Evolutionary conservation across 169 alveolate genomes (phyloP), one percentile per base, ranked within the genome.

Genomic region (Cytauxzoon felis): DNA sequence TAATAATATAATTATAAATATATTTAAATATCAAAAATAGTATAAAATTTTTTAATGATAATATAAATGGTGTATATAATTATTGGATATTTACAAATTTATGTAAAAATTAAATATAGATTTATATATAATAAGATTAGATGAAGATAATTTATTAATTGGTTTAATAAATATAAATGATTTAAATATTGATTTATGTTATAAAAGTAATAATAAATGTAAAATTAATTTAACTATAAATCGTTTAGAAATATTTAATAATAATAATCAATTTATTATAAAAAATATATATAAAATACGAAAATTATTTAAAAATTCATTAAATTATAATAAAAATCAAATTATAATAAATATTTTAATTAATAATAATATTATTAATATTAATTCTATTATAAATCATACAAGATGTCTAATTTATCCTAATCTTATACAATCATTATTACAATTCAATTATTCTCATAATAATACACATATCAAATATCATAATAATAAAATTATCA

Each of bases 361-460:
- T n/a, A 27, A 23, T 1, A 43, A 48, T 9, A 63, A 24, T 2
- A 40, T 29, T n/a, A 0, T 21, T 13, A 13, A 45, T 9, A 27
- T 62, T 1, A 62, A 62, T n/a, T 61, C 52, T 5, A 21, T 24
- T 2, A n/a, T 62, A 40, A 63, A 62, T 19, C 73, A 62, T 21
- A 62, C 63, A 8, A 18, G 73, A 5, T 47, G 64, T 2, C 64
- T 50, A 24, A 0, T 62, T n/a, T n/a, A n/a, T n/a, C n/a, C n/a
- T n/a, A n/a, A n/a, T n/a, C n/a, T n/a, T n/a, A n/a, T n/a, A n/a
- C n/a, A n/a, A n/a, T n/a, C n/a, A n/a, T n/a, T n/a, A n/a, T n/a
- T n/a, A n/a, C n/a, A n/a, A n/a, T n/a, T n/a, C n/a, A n/a, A n/a
- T n/a, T n/a, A n/a, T n/a, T n/a, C n/a, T n/a, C n/a, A n/a, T n/a